A percentile compares a stretch with the other conserved stretches of the same genome.
Evolutionary conservation across 2,329 filamentous ascomycete species (phyloP).

Genomic region (Pestalotiopsis sp.): DNA sequence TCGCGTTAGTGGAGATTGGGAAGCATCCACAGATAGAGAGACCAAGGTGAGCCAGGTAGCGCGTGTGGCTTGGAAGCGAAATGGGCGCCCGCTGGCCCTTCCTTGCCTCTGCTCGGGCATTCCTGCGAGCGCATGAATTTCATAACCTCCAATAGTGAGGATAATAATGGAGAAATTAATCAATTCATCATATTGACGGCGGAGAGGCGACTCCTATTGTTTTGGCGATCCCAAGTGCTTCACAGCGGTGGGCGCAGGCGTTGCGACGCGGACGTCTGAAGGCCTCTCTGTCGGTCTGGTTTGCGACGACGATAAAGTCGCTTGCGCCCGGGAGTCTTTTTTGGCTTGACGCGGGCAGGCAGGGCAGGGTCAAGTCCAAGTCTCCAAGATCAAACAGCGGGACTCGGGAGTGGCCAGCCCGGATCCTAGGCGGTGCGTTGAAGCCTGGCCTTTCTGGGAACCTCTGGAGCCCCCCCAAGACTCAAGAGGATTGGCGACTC

Average conservation of each 20-base stretch:
- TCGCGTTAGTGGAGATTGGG: neutral
- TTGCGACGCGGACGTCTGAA: neutral
- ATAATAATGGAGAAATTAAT: slow-evolving; percentile 10
- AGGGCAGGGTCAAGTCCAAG: neutral
- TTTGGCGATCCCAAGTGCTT: neutral
- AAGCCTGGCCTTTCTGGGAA: neutral
- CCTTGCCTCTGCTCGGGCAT: neutral
- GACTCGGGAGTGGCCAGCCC: neutral
- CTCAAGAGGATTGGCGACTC: neutral
- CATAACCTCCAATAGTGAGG: slow-evolving; percentile 11
- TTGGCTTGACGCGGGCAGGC: neutral
- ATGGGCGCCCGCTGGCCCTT: neutral
- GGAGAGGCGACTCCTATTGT: neutral
- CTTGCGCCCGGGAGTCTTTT: neutral
- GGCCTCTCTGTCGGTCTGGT: neutral
- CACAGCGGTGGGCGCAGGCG: neutral
- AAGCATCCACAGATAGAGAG: neutral
- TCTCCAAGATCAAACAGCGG: neutral
- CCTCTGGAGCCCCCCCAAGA: neutral
- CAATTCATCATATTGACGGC: slow-evolving; percentile 9
- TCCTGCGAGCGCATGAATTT: slow-evolving; percentile 11
- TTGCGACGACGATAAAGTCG: neutral
- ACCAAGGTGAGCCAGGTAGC: neutral
- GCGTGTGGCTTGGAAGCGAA: neutral
- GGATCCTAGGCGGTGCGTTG: neutral